A percentile compares a stretch with the other conserved stretches of the same genome.
phyloP scores from a whole-genome alignment of 345 rosid species.

The Trapa incisa region DNA sequence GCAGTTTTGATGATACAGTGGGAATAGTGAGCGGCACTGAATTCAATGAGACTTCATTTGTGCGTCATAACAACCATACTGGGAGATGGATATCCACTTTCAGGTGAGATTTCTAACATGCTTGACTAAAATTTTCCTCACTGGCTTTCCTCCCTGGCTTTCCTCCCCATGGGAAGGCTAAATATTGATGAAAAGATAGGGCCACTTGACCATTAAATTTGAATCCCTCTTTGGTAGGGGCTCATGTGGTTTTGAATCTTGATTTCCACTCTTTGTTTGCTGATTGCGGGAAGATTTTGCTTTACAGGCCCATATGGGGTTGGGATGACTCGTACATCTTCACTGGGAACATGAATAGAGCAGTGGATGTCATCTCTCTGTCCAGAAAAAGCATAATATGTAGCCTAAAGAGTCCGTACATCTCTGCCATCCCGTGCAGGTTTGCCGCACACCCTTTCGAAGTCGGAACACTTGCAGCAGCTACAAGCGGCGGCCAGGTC shows the following conservation, averaged over 20 bases:
- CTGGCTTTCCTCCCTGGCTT: neutral
- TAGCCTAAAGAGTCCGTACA: slow-evolving; percentile 31
- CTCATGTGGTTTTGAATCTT: neutral
- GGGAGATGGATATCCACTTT: slow-evolving; percentile 60
- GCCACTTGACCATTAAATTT: too few species aligned
- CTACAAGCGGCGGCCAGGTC: slow-evolving; percentile 60
- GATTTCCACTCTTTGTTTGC: neutral
- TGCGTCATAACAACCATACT: slow-evolving; percentile 48
- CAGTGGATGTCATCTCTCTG: slow-evolving; percentile 54
- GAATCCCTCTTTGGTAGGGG: neutral
- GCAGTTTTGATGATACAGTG: slow-evolving; percentile 46
- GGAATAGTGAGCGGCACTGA: slow-evolving; percentile 45
- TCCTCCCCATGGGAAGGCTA: neutral
- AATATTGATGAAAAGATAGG: too few species aligned
- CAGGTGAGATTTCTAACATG: slow-evolving; percentile 29
- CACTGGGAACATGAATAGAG: slow-evolving; percentile 46
- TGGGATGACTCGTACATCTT: slow-evolving; percentile 76
- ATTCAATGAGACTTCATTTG: slow-evolving; percentile 30
- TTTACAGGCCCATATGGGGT: slow-evolving; percentile 67
- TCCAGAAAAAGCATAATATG: slow-evolving; percentile 17
- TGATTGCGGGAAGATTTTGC: neutral
- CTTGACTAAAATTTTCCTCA: neutral
- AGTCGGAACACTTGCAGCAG: slow-evolving; percentile 61
- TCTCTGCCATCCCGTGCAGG: slow-evolving; percentile 60
- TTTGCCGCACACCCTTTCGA: slow-evolving; percentile 53